Conservation (phyloP, 2,329 filamentous ascomycete species). For the Diaporthe citrichinensis region DNA sequence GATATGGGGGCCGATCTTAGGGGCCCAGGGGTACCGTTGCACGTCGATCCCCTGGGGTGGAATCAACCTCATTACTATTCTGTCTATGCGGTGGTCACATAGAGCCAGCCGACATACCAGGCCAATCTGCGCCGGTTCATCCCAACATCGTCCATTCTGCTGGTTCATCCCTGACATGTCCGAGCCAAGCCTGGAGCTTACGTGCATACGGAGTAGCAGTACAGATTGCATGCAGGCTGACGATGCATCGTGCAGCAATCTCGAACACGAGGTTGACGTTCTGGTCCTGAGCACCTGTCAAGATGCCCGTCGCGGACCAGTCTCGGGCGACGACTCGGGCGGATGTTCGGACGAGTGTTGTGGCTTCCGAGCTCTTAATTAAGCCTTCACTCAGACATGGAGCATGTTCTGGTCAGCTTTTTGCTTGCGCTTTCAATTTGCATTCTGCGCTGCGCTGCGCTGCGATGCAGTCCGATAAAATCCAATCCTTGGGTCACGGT, state of each 20-base stretch:
- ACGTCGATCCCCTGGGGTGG: neutral
- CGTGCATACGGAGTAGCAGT: neutral
- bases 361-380: neutral
- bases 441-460: neutral
- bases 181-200: neutral
- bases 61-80: neutral
- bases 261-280: neutral
- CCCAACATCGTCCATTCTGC: constrained; percentile 5
- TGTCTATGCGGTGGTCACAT: neutral
- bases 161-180: neutral
- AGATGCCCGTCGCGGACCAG: neutral
- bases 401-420: neutral
- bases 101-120: neutral
- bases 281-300: neutral
- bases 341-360: neutral
- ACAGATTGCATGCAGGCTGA: neutral
- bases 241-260: neutral
- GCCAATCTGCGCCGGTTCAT: neutral
- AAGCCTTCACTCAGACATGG: neutral
- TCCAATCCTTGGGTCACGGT: neutral
- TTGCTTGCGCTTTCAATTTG: neutral
- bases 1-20: constrained; percentile 18
- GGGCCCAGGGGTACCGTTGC: constrained; percentile 9
- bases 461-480: neutral
- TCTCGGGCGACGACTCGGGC: neutral